A percentile compares a stretch with the other conserved stretches of the same genome.
These are phyloP conservation scores for Moesziomyces globuligerus DNA, from an alignment of 1,284 basidiomycete species.

Conservation along the genomic window DNA sequence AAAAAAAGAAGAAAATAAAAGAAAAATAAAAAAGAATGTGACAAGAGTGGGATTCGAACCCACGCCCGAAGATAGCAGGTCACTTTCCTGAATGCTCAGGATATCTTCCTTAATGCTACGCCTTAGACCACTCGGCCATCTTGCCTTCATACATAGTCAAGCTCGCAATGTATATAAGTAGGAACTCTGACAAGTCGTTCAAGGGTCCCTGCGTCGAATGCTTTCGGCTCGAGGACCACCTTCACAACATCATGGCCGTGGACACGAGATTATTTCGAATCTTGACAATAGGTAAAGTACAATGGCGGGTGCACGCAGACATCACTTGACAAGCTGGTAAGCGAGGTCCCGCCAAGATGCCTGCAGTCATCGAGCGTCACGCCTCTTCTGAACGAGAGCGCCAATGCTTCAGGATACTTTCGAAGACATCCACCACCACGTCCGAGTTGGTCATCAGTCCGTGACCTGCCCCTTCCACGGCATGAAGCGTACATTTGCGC, in stretches of 20 bases:
- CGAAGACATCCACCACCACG: conserved; percentile 57
- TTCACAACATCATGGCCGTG: too few relatives aligned
- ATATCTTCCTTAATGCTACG: conserved; percentile 56
- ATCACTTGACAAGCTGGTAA: not conserved
- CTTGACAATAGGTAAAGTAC: too few relatives aligned
- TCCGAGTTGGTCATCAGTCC: conserved; percentile 81
- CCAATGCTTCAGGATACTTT: conserved; percentile 39
- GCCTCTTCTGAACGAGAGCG: too few relatives aligned
- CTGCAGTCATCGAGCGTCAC: not conserved
- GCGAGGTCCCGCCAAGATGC: too few relatives aligned
- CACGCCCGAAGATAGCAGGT: conserved; percentile 63
- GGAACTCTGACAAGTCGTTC: too few relatives aligned
- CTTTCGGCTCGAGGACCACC: too few relatives aligned
- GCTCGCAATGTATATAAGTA: conserved; percentile 2
- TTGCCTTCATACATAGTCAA: conserved; percentile 14
- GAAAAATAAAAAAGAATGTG: conserved; percentile 21
- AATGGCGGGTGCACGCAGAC: too few relatives aligned
- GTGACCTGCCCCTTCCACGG: conserved; percentile 88
- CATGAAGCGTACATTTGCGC: conserved; percentile 80
- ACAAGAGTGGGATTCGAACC: conserved; percentile 66
- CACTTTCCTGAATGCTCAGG: conserved; percentile 13
- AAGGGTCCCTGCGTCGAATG: too few relatives aligned
- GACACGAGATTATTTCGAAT: too few relatives aligned
- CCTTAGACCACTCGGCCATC: conserved; percentile 65
- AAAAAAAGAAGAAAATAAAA: not conserved